Base-by-base conservation (phyloP, 176 grass and related monocot species). In the Thinopyrum elongatum region DNA sequence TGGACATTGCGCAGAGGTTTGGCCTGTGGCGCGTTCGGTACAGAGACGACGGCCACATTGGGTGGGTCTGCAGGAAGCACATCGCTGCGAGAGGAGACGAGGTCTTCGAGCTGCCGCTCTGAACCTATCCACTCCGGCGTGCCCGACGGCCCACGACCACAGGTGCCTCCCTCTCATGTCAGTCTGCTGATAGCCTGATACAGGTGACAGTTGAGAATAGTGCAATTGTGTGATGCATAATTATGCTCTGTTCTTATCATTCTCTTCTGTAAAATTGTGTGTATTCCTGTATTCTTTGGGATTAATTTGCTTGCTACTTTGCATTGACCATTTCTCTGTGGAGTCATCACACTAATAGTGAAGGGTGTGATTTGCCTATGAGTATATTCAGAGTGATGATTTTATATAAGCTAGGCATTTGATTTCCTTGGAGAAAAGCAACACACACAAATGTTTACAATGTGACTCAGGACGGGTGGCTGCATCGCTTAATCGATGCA, bases 21-120 rank as follows among this genome's bases (percentile, higher is more conserved):
- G 96, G 93, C 66, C 82, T 98, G 23, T 98, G 93, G 96, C 88
- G 93, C 19, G 92, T 94, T 64, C 80, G 93, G 46, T 95, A 95
- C 83, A 83, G 86, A 61, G 88, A 98, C 33, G 80, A 87, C 27
- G 93, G 93, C 16, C 65, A 80, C 44, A 87, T 95, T 83, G 96
- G 92, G 61, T 98, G 92, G 96, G 66, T 98, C 76, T 98, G 96
- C 82, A 92, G 84, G 81, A 94, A 91, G 27, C 96, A 94, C 74
- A 89, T 98, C 38, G 86, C 68, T 1, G 66, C 88, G 28, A 92
- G 90, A 84, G 84, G 70, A 39, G 86, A 92, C 2, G 91, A 98
- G 59, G 53, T 98, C 36, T 79, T 92, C n/a, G 90, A 95, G 74
- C 73, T 98, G 4, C 93, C 93, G 33, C 41, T 98, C 35, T 95